Evolutionary conservation across 495 filamentous ascomycete species (phyloP).

Genomic region (Tuber indicum): DNA sequence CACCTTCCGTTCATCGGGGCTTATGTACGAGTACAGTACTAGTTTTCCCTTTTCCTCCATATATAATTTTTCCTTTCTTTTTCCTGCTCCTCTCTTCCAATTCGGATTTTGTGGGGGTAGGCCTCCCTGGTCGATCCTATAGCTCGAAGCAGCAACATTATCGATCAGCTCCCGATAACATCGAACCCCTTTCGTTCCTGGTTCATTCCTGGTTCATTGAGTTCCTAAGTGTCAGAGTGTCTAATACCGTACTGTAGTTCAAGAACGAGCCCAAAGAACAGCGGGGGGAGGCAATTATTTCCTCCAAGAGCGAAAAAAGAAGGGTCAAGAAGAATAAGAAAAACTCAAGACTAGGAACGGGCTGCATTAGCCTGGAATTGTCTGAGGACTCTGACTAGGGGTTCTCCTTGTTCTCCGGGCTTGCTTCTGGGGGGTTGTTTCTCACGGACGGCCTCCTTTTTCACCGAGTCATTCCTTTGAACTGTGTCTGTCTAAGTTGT

Average conservation of each 20-base stretch:
- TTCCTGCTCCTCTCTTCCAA: background rate
- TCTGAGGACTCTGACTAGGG: constrained; percentile 19
- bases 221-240: constrained; percentile 18
- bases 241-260: background rate
- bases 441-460: background rate
- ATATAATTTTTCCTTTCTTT: background rate
- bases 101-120: background rate
- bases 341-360: background rate
- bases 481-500: background rate
- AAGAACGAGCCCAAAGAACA: constrained; percentile 15
- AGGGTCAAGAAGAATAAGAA: constrained; percentile 12
- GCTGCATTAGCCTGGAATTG: constrained; percentile 23
- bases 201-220: constrained; percentile 8
- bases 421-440: background rate
- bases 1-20: background rate
- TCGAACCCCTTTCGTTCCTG: constrained; percentile 28
- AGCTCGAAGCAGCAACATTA: background rate
- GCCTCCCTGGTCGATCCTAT: background rate
- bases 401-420: constrained; percentile 24
- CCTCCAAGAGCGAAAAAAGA: constrained; percentile 11
- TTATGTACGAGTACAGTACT: background rate
- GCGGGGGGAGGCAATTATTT: constrained; percentile 14
- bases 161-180: constrained; percentile 13
- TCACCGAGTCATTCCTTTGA: background rate
- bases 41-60: background rate